Evolutionary conservation across 2,329 filamentous ascomycete genomes (phyloP).

Genomic region (Niveomyces coronatus): DNA sequence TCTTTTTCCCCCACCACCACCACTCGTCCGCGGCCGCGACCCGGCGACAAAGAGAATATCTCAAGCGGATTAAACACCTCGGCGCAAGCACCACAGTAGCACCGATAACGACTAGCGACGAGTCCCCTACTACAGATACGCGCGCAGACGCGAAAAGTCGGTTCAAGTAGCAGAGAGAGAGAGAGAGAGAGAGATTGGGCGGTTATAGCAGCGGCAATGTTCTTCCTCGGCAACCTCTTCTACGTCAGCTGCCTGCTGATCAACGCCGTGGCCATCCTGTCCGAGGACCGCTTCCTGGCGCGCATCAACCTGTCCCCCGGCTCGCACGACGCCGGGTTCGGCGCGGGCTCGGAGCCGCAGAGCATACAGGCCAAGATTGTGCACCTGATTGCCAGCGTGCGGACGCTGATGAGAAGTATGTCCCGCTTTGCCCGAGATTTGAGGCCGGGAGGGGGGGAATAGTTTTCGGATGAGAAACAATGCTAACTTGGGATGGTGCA

Average conservation of each 20-base stretch:
- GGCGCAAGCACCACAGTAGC: no score
- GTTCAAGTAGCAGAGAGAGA: no score
- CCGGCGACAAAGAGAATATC: no score
- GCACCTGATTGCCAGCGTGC: constrained; percentile 71
- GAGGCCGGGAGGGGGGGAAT: background rate
- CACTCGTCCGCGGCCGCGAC: no score
- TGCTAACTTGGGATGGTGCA: constrained; percentile 7
- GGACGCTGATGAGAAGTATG: constrained; percentile 77
- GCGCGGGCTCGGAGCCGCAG: constrained; percentile 47
- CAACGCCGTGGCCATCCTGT: constrained; percentile 79
- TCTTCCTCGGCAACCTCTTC: constrained; percentile 54
- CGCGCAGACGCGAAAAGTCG: no score
- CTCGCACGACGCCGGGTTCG: constrained; percentile 59
- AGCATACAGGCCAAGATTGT: constrained; percentile 72
- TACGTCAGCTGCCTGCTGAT: constrained; percentile 71
- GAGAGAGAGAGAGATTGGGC: no score
- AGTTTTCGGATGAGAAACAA: background rate
- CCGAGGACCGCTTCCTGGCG: constrained; percentile 76
- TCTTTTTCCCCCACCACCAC: no score
- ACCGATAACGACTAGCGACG: no score
- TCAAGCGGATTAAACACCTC: no score
- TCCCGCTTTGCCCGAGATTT: background rate
- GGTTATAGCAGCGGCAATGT: no score
- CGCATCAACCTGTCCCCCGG: constrained; percentile 63
- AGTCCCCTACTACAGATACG: no score